Evolutionary conservation across 108 stramenopile genomes (phyloP).

Genomic region (Aurantiochytrium sp.): DNA sequence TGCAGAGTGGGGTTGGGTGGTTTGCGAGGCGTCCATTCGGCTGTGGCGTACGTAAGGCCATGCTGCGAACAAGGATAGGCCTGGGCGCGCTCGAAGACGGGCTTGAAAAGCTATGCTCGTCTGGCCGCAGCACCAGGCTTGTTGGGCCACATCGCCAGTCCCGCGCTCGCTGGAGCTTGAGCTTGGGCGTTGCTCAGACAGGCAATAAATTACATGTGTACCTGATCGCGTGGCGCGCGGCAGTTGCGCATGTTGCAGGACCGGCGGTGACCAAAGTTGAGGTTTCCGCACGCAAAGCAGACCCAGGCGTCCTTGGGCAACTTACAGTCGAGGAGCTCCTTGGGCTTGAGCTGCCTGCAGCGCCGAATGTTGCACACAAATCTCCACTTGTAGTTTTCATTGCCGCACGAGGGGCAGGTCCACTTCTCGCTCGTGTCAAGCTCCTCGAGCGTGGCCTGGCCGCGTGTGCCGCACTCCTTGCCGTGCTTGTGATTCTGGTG

Average conservation of each 20-base stretch:
- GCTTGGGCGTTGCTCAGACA: neutral
- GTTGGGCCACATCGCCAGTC: too few species aligned
- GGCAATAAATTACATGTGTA: neutral
- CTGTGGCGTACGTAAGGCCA: too few species aligned
- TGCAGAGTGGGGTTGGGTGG: too few species aligned
- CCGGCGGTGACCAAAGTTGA: neutral
- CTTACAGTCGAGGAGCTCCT: neutral
- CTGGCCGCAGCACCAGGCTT: too few species aligned
- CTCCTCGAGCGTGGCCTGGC: neutral
- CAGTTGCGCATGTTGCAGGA: conserved; percentile 15
- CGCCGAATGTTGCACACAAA: neutral
- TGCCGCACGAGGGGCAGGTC: neutral
- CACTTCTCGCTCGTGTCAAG: neutral
- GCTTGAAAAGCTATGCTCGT: too few species aligned
- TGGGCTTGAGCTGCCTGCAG: neutral
- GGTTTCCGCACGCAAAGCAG: neutral
- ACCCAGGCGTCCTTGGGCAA: conserved; percentile 13
- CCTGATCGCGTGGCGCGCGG: neutral
- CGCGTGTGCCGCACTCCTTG: neutral
- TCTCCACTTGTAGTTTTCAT: neutral
- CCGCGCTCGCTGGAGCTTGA: too few species aligned
- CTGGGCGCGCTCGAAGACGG: too few species aligned
- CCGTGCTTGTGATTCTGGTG: neutral
- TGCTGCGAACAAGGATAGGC: too few species aligned
- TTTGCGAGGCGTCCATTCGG: too few species aligned